These are phyloP conservation scores for Oryza rufipogon DNA, from an alignment of 176 grass and related monocot genomes.

Conservation along the genomic window DNA sequence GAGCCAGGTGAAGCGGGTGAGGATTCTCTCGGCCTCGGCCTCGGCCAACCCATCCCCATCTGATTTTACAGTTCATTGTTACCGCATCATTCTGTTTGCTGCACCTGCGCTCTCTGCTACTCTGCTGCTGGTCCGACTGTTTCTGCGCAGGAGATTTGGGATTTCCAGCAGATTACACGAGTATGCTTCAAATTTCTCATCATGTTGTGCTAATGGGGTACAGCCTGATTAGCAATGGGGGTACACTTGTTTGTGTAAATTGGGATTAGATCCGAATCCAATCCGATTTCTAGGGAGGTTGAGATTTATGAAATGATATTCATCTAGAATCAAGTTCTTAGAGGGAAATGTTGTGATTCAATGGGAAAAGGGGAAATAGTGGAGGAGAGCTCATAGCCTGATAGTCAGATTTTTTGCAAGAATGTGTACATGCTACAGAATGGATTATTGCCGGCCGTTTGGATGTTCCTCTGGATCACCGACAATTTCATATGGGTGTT, in stretches of 20 bases:
- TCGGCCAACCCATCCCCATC: background rate
- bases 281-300: background rate
- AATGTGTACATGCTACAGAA: background rate
- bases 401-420: background rate
- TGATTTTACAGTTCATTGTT: background rate
- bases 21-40: background rate
- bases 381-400: background rate
- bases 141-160: too few species aligned
- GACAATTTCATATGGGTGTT: background rate
- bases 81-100: background rate
- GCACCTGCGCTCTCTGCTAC: background rate
- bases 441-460: background rate
- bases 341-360: background rate
- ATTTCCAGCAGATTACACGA: background rate
- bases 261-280: background rate
- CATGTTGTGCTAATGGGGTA: too few species aligned
- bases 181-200: background rate
- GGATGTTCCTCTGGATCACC: background rate
- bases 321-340: background rate
- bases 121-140: background rate
- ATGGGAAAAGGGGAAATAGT: background rate
- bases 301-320: background rate
- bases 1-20: background rate
- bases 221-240: too few species aligned
- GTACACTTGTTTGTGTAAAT: background rate